Evolutionary conservation across 2,329 filamentous ascomycete species (phyloP), one percentile per base, ranked within the genome.

Genomic region (Tolypocladium inflatum): DNA sequence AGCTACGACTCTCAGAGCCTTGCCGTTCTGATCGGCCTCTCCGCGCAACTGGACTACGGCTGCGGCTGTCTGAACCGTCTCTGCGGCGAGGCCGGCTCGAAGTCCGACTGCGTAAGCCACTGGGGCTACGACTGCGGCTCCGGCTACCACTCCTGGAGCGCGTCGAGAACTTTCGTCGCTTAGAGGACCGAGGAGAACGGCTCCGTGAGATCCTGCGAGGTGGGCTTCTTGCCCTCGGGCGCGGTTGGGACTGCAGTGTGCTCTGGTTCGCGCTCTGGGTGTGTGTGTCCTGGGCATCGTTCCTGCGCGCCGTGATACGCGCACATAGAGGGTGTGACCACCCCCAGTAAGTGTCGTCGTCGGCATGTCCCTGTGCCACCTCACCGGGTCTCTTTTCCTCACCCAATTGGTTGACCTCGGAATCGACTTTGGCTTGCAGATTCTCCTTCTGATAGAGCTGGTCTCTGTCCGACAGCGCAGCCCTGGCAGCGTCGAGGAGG

Each of bases 321-420:
- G 90, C 79, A 68, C 90, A 95, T 64, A 96, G 94, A 1, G 78
- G 77, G 43, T 83, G 81, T 6, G 90, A 93, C 91, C 91, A 96
- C 60, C 91, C 91, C 68, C 95, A 95, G 70, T 95, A 95, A 1
- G 88, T 90, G 62, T 90, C 86, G 1, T 86, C 86, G 8, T 80
- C 78, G 8, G 86, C 69, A 2, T 86, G 73, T 3, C 88, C 83
- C 0, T 86, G 86, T 0, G 83, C 87, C n/a, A 83, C 74, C 63
- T 87, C 83, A 64, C 91, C 85, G 3, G 83, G 70, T 21, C 85
- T 74, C 56, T 90, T 76, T 19, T 80, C 74, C 68, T 94, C 87
- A 13, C 90, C 91, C 59, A 94, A 77, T 62, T 87, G 85, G 66
- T 90, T 87, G n/a, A 93, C 48, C 9, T 52, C 48, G 48, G 48